Base-by-base conservation (phyloP, 352 stramenopile species). In the Globisporangium acanthophoron region DNA sequence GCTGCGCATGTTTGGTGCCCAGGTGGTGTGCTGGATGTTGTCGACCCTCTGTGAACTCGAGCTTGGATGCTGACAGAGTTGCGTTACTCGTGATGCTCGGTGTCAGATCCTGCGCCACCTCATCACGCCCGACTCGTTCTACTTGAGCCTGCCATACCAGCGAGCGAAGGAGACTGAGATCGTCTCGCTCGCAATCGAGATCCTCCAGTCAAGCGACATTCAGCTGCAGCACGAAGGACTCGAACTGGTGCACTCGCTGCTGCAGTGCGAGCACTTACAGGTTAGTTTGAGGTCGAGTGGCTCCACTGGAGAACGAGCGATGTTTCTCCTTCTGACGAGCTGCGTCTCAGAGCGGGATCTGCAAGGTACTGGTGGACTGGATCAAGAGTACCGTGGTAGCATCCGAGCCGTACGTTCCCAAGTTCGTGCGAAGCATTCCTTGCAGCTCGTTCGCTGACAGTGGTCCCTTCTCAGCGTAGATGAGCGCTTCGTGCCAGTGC, bases 141-240 rank as follows among this genome's bases (percentile, higher is more conserved):
- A 79, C 33, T 76, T 70, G 40, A 68, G 87, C 27, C 31, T 53
- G 2, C 27, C 58, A 9, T 88, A 85, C 56, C 62, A 67, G 33
- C 33, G 40, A 2, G 49, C 49, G 8, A 82, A 80, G 35, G 60
- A 79, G 21, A 20, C 39, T 3, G 67, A 75, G 35, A 66, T 87
- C 9, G 59, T 87, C 9, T 55, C 67, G 16, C 49, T 83, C 3
- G 69, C 62, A 5, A 53, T 81, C 2, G 49, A 46, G 24, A 58
- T 85, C 7, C 53, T 88, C 9, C 59, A 73, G 16, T 71, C 74
- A 13, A 52, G 33, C 2, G 62, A 77, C 35, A 56, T 79, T 1
- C 70, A 59, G 18, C 59, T 87, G n/a, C 76, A 84, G 37, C 79
- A 87, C 40, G 76, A 88, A 61, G 78, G 70, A 1, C 64, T 90